Base-by-base conservation (phyloP, 768 basidiomycete genomes). In the Coprinopsis strossmayeri region DNA sequence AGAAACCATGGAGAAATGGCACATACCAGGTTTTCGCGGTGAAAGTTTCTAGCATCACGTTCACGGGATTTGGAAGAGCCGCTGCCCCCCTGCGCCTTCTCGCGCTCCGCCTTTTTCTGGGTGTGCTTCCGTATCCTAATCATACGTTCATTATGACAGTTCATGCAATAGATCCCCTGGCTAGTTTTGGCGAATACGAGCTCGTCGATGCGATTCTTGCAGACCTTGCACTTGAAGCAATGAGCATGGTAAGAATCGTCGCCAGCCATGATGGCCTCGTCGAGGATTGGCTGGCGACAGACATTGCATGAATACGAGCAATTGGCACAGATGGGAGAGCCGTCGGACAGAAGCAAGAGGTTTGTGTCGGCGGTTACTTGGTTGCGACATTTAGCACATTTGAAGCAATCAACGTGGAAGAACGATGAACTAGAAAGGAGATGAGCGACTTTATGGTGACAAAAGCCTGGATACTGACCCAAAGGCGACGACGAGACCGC, bases 251-350 rank as follows among this genome's bases (percentile, higher is more conserved):
- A 99, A 0, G 92, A 91, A 63, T 98, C 96, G 66, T 99, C 93
- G 52, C 92, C 96, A 5, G 96, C 95, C 91, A 99, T 97, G 65
- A 98, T 97, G 9, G 96, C 96, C 62, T 99, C 96, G 69, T 99
- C 94, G 48, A 94, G 84, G 55, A 99, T 99, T 38, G 93, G 90
- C 49, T 82, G 81, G 39, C 84, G 83, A 70, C 96, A 99, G 49
- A 97, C 86, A 61, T 87, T 95, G 75, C 96, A 99, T 58, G 84
- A 84, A 71, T 95, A 95, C 3, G 91, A 91, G 71, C 92, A 95
- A 58, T 87, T 83, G 35, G 87, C 82, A 61, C 90, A 94, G 43
- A 99, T 93, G 32, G 96, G 96, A n/a, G 87, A 91, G 20, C 96
- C 96, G 67, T 99, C 95, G 26, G 93, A 94, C 44, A 99, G 81